Base-by-base conservation (phyloP, 176 grass and related monocot species). In the Elymus sibiricus region DNA sequence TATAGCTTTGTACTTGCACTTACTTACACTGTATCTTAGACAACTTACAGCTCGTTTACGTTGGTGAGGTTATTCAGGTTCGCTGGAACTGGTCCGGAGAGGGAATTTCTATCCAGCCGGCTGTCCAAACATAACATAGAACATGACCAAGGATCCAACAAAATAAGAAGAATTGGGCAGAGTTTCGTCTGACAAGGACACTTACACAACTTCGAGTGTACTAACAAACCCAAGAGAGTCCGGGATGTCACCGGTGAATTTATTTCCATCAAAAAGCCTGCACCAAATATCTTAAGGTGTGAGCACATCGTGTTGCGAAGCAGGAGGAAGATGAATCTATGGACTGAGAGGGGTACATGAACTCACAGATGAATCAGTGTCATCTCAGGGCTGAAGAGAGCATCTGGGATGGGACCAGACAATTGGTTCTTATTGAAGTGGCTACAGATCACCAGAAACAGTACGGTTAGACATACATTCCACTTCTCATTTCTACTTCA, bases 231-330 rank as follows among this genome's bases (percentile, higher is more conserved):
- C 90, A 80, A 99, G 82, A 51, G 97, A 96, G 74, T 58, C 74
- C n/a, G 97, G 94, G 80, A 99, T 94, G 39, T 5, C 74, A 32
- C 94, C 97, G 15, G 88, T 88, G 70, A 99, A 86, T 32, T 62
- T 87, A 70, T 99, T 99, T 70, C 97, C 94, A 75, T 99, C 94
- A 1, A 99, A 94, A 83, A 99, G 87, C 77, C 97, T 99, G 90
- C 16, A 49, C 21, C 37, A n/a, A 73, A 74, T 65, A 78, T 39
- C 35, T 79, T 60, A 60, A 35, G 9, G 72, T 27, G 56, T 84
- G 49, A 74, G n/a, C 70, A 27, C 69, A 29, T n/a, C 34, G 42
- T 67, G 21, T 69, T 32, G 16, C 11, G 21, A 22, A 9, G 21
- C 55, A 58, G 55, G 7, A 22, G 55, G 21, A 58, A 58, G 6